Conservation (phyloP, 2,329 filamentous ascomycete species). For the Thelonectria olida region DNA sequence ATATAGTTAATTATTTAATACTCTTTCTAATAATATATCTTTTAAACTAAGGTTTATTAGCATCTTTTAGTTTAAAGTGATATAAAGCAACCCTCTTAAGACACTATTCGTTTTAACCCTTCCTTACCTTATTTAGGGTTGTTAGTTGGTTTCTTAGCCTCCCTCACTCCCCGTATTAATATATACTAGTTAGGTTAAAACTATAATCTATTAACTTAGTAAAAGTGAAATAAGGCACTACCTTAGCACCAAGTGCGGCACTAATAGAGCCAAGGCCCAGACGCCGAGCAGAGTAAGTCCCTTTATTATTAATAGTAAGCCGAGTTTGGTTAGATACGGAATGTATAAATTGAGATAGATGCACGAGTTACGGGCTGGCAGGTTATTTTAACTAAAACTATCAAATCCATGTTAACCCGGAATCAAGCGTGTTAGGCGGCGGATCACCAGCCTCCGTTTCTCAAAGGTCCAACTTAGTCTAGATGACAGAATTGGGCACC, state of each 20-base stretch:
- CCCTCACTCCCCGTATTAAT: no score
- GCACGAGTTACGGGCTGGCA: no score
- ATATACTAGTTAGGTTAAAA: conserved; percentile 28
- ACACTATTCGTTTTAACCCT: no score
- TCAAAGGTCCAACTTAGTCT: background rate
- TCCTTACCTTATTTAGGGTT: no score
- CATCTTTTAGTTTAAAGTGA: no score
- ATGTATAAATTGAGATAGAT: background rate
- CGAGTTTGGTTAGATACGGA: background rate
- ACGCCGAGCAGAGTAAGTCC: conserved; percentile 5
- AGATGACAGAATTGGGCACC: no score
- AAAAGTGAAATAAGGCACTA: conserved; percentile 30
- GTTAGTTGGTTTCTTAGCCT: no score
- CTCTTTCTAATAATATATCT: no score
- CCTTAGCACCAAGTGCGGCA: conserved; percentile 18
- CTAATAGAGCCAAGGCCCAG: conserved; percentile 17
- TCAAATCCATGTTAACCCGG: background rate
- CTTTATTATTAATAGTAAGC: conserved; percentile 14
- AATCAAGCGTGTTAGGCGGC: background rate
- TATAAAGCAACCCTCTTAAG: no score
- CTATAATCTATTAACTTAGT: conserved; percentile 30
- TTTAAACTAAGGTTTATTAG: no score
- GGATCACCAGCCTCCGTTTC: conserved; percentile 4
- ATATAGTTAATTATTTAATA: no score
- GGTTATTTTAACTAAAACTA: background rate